A percentile compares a stretch with the other conserved stretches of the same genome.
These are phyloP conservation scores for Lizanozyma gosingica DNA, from an alignment of 1,139 yeast species.

Conservation along the genomic window DNA sequence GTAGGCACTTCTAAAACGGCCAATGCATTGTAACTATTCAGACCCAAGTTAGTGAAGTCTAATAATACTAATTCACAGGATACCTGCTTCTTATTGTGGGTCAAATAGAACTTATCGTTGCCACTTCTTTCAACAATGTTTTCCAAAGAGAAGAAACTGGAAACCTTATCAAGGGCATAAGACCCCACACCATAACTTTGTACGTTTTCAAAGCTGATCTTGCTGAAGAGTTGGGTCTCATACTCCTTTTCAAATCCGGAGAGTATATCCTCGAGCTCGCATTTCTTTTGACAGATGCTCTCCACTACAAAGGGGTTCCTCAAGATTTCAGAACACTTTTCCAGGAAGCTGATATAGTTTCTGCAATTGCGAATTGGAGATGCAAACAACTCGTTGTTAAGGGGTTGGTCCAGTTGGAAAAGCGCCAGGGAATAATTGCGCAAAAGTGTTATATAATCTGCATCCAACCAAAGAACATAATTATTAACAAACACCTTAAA, in stretches of 20 bases:
- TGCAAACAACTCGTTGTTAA: slow-evolving; percentile 8
- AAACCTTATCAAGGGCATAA: slow-evolving; percentile 16
- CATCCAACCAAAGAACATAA: slow-evolving; percentile 31
- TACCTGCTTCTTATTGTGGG: slow-evolving; percentile 5
- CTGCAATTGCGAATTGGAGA: slow-evolving; percentile 26
- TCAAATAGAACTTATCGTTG: slow-evolving; percentile 14
- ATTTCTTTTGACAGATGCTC: slow-evolving; percentile 15
- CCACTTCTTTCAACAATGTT: slow-evolving; percentile 30
- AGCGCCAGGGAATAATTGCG: neutral
- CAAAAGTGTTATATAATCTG: neutral
- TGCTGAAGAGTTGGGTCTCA: slow-evolving; percentile 17
- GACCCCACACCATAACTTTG: slow-evolving; percentile 17
- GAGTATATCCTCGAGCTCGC: slow-evolving; percentile 14
- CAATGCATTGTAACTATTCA: slow-evolving; percentile 24
- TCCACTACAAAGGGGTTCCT: slow-evolving; percentile 36
- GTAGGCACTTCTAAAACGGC: slow-evolving; percentile 23
- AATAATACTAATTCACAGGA: slow-evolving; percentile 22
- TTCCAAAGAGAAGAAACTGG: slow-evolving; percentile 29
- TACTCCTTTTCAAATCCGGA: slow-evolving; percentile 11
- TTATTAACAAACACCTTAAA: slow-evolving; percentile 32
- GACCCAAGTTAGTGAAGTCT: slow-evolving; percentile 14
- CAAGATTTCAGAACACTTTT: slow-evolving; percentile 12
- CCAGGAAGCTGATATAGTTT: slow-evolving; percentile 24
- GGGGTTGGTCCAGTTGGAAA: neutral
- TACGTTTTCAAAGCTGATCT: slow-evolving; percentile 28